Percentiles rank a stretch among this genome's conserved stretches.
These are phyloP conservation scores for Actinomucor elegans DNA, from an alignment of 371 early-diverging fungal species.

Conservation along the genomic window DNA sequence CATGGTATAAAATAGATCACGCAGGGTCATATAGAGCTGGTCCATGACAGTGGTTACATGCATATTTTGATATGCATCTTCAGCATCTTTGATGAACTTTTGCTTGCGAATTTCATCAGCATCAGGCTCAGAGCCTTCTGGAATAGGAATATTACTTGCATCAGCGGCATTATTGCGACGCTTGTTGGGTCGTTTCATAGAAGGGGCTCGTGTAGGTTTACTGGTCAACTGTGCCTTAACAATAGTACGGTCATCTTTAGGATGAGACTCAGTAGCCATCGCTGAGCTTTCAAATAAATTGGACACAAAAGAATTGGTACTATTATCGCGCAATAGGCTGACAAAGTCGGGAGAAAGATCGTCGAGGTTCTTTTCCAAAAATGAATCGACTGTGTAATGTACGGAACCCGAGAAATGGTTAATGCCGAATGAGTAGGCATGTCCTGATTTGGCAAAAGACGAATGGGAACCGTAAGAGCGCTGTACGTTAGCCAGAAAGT, in stretches of 20 bases:
- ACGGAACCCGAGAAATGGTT: constrained; percentile 69
- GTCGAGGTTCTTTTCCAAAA: constrained; percentile 71
- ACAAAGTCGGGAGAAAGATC: constrained; percentile 78
- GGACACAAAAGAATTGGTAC: constrained; percentile 75
- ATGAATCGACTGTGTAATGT: constrained; percentile 63
- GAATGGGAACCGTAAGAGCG: constrained; percentile 32
- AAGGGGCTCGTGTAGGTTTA: constrained; percentile 68
- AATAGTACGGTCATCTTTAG: constrained; percentile 57
- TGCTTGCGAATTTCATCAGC: constrained; percentile 31
- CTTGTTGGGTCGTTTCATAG: constrained; percentile 51
- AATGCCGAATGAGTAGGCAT: constrained; percentile 60
- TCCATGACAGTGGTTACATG: constrained; percentile 66
- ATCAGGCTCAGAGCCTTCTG: constrained; percentile 18
- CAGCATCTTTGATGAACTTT: constrained; percentile 40
- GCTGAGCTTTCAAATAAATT: constrained; percentile 76
- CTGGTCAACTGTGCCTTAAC: constrained; percentile 46
- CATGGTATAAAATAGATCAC: constrained; percentile 69
- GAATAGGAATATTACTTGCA: constrained; percentile 1
- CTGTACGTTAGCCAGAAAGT: constrained; percentile 38
- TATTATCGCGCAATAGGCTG: constrained; percentile 64
- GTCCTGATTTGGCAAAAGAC: constrained; percentile 34
- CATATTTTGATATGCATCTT: constrained; percentile 50
- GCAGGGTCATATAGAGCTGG: constrained; percentile 66
- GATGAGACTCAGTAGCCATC: constrained; percentile 79
- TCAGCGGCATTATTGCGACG: constrained; percentile 17